phyloP scores from a whole-genome alignment of 306 rosid genomes.

The Cucumis melo region DNA sequence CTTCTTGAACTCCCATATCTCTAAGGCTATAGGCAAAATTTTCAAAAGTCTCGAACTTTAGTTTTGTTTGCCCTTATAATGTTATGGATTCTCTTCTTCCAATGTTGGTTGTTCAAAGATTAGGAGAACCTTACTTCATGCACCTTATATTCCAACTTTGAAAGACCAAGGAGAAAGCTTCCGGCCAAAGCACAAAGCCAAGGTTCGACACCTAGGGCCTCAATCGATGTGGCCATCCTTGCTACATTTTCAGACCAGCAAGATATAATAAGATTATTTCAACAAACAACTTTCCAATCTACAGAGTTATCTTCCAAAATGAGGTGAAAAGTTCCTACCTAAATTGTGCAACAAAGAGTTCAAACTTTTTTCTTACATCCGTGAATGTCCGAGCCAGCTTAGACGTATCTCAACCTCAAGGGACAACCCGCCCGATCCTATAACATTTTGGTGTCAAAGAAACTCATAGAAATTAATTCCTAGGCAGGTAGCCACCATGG shows the following conservation, averaged over 20 bases:
- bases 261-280: neutral
- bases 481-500: no score
- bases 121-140: neutral
- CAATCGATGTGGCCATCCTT: neutral
- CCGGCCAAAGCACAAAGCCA: neutral
- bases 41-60: neutral
- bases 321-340: neutral
- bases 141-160: neutral
- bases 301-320: neutral
- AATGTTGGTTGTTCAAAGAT: neutral
- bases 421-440: no score
- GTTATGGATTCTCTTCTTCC: neutral
- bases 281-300: neutral
- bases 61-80: neutral
- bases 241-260: neutral
- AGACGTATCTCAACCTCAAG: no score
- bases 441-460: no score
- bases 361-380: neutral
- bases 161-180: neutral
- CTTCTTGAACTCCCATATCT: neutral
- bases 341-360: neutral
- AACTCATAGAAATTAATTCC: no score
- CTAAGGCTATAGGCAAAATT: neutral
- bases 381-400: no score
- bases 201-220: neutral